Conservation (phyloP, 2,329 filamentous ascomycete species). For the Claviceps pusilla region DNA sequence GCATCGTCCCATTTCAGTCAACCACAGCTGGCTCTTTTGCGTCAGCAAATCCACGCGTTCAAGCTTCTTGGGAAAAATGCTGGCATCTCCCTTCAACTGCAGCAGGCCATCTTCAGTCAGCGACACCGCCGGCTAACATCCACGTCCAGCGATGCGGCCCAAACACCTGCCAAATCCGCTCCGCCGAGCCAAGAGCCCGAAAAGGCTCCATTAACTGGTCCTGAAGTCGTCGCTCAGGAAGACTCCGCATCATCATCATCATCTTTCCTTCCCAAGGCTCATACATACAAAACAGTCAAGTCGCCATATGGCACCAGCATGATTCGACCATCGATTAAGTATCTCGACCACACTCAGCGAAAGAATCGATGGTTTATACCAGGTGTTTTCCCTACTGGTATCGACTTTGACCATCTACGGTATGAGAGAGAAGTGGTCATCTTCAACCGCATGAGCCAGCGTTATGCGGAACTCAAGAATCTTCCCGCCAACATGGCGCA, state of each 20-base stretch:
- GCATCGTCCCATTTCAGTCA: conserved; percentile 51
- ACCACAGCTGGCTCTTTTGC: conserved; percentile 64
- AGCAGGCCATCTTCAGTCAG: conserved; percentile 68
- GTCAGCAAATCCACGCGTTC: conserved; percentile 82
- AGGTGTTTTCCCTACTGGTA: conserved; percentile 73
- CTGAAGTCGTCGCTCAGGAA: conserved; percentile 20
- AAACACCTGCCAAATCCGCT: conserved; percentile 19
- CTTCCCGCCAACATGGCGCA: conserved; percentile 74
- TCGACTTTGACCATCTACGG: conserved; percentile 73
- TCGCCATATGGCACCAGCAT: conserved; percentile 53
- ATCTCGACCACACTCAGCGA: conserved; percentile 62
- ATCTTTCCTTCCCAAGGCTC: conserved; percentile 30
- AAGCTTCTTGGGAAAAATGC: conserved; percentile 79
- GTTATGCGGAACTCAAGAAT: conserved; percentile 70
- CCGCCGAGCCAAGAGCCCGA: conserved; percentile 18
- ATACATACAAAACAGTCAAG: conserved; percentile 57
- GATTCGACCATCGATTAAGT: conserved; percentile 50
- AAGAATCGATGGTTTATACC: conserved; percentile 69
- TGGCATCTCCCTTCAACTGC: conserved; percentile 61
- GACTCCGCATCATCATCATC: conserved; percentile 13
- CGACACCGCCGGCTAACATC: conserved; percentile 50
- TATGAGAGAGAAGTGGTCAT: conserved; percentile 78
- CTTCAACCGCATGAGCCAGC: conserved; percentile 76
- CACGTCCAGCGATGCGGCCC: conserved; percentile 32
- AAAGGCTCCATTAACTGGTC: conserved; percentile 22